phyloP scores from a whole-genome alignment of 2,329 filamentous ascomycete genomes.

The Aspergillus pseudonomiae region DNA sequence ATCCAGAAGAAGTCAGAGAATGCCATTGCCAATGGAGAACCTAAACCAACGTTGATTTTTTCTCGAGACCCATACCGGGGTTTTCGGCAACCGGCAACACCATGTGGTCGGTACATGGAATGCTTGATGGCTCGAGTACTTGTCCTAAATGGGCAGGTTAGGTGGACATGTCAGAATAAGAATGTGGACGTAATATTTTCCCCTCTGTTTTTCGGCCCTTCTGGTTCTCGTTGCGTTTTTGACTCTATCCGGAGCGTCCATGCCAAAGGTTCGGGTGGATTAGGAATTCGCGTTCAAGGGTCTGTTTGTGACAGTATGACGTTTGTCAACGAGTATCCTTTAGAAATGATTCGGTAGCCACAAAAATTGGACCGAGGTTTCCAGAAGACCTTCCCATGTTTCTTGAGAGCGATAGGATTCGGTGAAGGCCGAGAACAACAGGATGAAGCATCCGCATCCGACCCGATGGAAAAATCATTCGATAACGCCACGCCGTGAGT shows the following conservation, averaged over 20 bases:
- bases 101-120: neutral
- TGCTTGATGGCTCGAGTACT: constrained; percentile 2
- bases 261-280: constrained; percentile 13
- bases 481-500: neutral
- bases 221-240: neutral
- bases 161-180: neutral
- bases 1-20: constrained; percentile 9
- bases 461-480: neutral
- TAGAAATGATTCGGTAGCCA: neutral
- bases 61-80: neutral
- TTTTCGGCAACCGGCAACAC: constrained; percentile 1
- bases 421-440: neutral
- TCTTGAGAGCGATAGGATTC: neutral
- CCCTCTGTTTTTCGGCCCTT: neutral
- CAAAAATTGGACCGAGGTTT: neutral
- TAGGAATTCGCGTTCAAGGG: neutral
- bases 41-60: constrained; percentile 1
- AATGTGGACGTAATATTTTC: neutral
- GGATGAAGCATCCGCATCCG: neutral
- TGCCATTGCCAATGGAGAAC: neutral
- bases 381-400: neutral
- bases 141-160: constrained; percentile 2
- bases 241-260: neutral
- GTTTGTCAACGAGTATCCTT: neutral
- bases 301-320: constrained; percentile 17